phyloP scores from a whole-genome alignment of 139 green algal genomes.

The Dunaliella primolecta region DNA sequence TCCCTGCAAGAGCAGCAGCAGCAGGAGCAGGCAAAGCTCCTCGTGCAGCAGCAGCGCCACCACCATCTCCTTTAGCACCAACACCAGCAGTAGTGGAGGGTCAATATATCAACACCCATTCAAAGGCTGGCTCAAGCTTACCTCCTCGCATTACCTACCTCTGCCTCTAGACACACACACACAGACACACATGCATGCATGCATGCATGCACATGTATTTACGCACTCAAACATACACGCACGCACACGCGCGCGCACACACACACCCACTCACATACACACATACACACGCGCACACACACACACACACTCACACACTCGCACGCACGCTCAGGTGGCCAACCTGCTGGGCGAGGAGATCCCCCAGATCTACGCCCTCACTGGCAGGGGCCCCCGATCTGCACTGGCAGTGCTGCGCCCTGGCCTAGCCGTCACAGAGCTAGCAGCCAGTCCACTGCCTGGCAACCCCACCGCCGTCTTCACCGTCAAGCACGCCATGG shows the following conservation, averaged over 20 bases:
- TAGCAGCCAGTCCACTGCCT: constrained; percentile 87
- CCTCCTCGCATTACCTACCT: too few species aligned
- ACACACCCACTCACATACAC: neutral
- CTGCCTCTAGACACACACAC: neutral
- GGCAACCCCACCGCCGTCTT: constrained; percentile 88
- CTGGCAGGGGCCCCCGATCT: constrained; percentile 74
- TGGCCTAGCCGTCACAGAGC: constrained; percentile 87
- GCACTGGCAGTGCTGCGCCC: constrained; percentile 86
- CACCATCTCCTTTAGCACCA: too few species aligned
- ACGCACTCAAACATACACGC: neutral
- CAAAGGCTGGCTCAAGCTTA: too few species aligned
- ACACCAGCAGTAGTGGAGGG: too few species aligned
- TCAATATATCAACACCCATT: too few species aligned
- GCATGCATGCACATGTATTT: neutral
- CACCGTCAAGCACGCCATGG: constrained; percentile 65
- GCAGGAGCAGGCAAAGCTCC: too few species aligned
- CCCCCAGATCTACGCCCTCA: constrained; percentile 89
- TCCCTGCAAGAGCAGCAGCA: too few species aligned
- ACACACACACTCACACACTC: neutral
- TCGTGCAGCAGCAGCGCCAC: too few species aligned
- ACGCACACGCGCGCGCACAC: neutral
- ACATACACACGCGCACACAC: neutral
- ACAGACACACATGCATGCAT: neutral
- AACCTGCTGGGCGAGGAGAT: constrained; percentile 87
- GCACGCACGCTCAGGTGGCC: constrained; percentile 51